Base-by-base conservation (phyloP, 1,139 yeast species). In the Diutina siamensis region DNA sequence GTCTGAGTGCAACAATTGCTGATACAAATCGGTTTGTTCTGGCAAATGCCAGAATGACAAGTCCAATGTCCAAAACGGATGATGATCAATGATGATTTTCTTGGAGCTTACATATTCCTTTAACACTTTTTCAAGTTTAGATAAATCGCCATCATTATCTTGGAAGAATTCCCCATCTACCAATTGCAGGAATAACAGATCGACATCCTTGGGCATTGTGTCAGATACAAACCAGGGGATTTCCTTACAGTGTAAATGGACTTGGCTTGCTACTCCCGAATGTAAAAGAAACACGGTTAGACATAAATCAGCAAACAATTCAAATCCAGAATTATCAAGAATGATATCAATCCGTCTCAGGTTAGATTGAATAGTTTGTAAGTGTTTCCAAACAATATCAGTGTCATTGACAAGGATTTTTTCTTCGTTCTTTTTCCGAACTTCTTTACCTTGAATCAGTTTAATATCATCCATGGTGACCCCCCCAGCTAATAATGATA, bases 221-320 rank as follows among this genome's bases (percentile, higher is more conserved):
- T 92, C 99, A 55, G 96, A 85, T 19, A 92, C 98, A 80, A 92
- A 89, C 95, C 97, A 92, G 36, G 98, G 97, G 51, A 87, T 74
- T 48, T 80, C 78, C 63, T 92, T 92, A 53, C 95, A 88, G 62
- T 94, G 98, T 52, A 94, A 70, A 25, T 80, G 82, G 49, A 92
- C 77, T 46, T 74, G 67, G 22, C 68, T 64, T 17, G 78, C 80
- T 36, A 89, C 61, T 21, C 75, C 72, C 17, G 87, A 65, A 55
- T 89, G 95, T 42, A 94, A 68, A 48, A 88, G 64, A 61, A 87
- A 88, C 46, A 87, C 66, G 1, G 84, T 73, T 48, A 89, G 71
- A 46, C 84, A 71, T 56, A 92, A 67, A 61, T 92, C 99, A 36
- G 97, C 87, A 62, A 80, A 92, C 41, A 92, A 73, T 63, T 92